A percentile compares a stretch with the other conserved stretches of the same genome.
These are phyloP conservation scores for Allantophomopsis cytisporea DNA, from an alignment of 2,329 filamentous ascomycete species.

Conservation along the genomic window DNA sequence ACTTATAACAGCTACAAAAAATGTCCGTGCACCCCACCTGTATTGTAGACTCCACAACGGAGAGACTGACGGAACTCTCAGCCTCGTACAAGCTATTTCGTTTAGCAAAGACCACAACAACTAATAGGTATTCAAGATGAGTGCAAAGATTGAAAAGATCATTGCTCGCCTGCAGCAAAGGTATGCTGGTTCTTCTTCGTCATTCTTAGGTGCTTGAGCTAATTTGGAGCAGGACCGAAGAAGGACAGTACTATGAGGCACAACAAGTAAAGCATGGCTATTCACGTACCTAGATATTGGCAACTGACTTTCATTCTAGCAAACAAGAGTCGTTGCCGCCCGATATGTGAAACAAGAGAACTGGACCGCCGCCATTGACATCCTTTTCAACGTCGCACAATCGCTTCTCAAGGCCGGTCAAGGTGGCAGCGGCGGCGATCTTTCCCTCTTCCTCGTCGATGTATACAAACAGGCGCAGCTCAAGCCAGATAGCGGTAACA, in stretches of 20 bases:
- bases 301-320: conserved; percentile 18
- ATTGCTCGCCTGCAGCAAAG: conserved; percentile 67
- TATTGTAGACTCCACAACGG: too few species aligned
- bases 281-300: too few species aligned
- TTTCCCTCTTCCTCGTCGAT: conserved; percentile 77
- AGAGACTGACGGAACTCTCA: too few species aligned
- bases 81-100: too few species aligned
- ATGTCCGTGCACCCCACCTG: too few species aligned
- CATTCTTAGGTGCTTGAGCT: conserved; percentile 3
- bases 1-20: too few species aligned
- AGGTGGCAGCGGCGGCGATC: conserved; percentile 81
- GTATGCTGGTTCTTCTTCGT: conserved; percentile 23
- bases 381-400: conserved; percentile 72
- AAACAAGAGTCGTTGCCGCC: conserved; percentile 87
- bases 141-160: conserved; percentile 53
- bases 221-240: conserved; percentile 51
- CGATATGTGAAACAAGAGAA: conserved; percentile 84
- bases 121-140: conserved; percentile 19
- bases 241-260: conserved; percentile 94
- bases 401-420: conserved; percentile 85
- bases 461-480: conserved; percentile 82
- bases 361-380: conserved; percentile 75
- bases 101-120: neutral
- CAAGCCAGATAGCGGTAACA: conserved; percentile 59
- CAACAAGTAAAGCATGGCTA: conserved; percentile 45